A percentile compares a stretch with the other conserved stretches of the same genome.
These are phyloP conservation scores for Penicillium atrosanguineum DNA, from an alignment of 495 filamentous ascomycete species.

Conservation along the genomic window DNA sequence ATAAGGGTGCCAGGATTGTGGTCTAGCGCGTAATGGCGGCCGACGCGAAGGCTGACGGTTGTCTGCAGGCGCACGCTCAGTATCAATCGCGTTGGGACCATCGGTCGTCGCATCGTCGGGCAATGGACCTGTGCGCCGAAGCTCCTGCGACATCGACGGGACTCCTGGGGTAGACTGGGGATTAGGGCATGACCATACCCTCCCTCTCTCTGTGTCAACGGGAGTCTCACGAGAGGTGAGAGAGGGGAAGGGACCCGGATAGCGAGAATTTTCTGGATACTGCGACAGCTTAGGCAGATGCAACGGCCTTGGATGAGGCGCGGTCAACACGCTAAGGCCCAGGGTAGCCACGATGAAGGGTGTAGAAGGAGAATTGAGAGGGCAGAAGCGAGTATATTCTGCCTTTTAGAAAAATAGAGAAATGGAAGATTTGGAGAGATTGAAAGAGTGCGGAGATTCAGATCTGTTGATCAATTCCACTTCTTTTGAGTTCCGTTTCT, in stretches of 20 bases:
- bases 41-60: constrained; percentile 23
- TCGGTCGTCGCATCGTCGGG: constrained; percentile 29
- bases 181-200: constrained; percentile 46
- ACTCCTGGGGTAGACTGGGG: constrained; percentile 27
- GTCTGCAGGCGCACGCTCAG: constrained; percentile 23
- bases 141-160: constrained; percentile 51
- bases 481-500: not conserved
- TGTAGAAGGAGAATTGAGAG: constrained; percentile 5
- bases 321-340: constrained; percentile 39
- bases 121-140: constrained; percentile 31
- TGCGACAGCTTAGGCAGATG: constrained; percentile 35
- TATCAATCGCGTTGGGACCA: constrained; percentile 25
- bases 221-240: constrained; percentile 35
- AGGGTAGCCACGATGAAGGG: constrained; percentile 43
- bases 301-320: constrained; percentile 23
- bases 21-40: constrained; percentile 32
- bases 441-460: not conserved
- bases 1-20: constrained; percentile 40
- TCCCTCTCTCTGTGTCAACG: constrained; percentile 39
- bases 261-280: constrained; percentile 29
- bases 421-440: not conserved
- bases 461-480: not conserved
- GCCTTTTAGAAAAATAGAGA: not conserved
- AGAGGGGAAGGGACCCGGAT: constrained; percentile 40
- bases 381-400: not conserved